phyloP scores from a whole-genome alignment of 2,329 filamentous ascomycete genomes.

The Colletotrichum aenigma region DNA sequence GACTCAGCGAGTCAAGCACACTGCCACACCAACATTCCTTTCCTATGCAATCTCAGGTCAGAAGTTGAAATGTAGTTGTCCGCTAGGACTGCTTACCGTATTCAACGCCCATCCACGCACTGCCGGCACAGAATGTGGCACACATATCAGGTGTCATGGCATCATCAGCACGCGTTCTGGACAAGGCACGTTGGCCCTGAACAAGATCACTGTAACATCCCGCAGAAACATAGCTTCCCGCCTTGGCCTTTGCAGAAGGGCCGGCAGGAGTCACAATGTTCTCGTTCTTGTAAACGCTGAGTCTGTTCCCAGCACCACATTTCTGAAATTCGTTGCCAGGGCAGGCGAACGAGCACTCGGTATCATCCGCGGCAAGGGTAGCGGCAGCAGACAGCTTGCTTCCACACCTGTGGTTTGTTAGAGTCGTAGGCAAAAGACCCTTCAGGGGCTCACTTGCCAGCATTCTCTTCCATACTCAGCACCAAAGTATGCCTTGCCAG shows the following conservation, averaged over 20 bases:
- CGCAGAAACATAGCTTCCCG: slow-evolving; percentile 31
- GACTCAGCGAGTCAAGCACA: slow-evolving; percentile 34
- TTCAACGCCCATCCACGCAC: slow-evolving; percentile 33
- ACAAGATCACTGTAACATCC: slow-evolving; percentile 40
- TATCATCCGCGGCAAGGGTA: neutral
- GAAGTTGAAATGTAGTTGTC: neutral
- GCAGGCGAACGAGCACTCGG: slow-evolving; percentile 5
- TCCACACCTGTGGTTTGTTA: slow-evolving; percentile 28
- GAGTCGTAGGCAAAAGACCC: neutral
- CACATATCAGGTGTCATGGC: slow-evolving; percentile 39
- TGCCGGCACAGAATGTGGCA: slow-evolving; percentile 31
- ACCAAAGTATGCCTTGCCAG: slow-evolving; percentile 31
- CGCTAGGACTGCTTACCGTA: slow-evolving; percentile 33
- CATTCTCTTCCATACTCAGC: slow-evolving; percentile 43
- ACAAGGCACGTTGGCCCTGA: slow-evolving; percentile 30
- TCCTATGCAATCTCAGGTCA: neutral
- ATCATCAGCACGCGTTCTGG: slow-evolving; percentile 28
- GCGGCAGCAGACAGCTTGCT: slow-evolving; percentile 5
- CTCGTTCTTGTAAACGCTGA: slow-evolving; percentile 18
- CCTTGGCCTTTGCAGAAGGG: neutral
- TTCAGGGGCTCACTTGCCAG: slow-evolving; percentile 31
- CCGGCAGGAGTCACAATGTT: neutral
- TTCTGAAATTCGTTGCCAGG: neutral
- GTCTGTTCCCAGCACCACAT: slow-evolving; percentile 10
- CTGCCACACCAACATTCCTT: slow-evolving; percentile 38